Evolutionary conservation across 192 early-diverging fungal species (phyloP).

Genomic region (Coemansia sp.): DNA sequence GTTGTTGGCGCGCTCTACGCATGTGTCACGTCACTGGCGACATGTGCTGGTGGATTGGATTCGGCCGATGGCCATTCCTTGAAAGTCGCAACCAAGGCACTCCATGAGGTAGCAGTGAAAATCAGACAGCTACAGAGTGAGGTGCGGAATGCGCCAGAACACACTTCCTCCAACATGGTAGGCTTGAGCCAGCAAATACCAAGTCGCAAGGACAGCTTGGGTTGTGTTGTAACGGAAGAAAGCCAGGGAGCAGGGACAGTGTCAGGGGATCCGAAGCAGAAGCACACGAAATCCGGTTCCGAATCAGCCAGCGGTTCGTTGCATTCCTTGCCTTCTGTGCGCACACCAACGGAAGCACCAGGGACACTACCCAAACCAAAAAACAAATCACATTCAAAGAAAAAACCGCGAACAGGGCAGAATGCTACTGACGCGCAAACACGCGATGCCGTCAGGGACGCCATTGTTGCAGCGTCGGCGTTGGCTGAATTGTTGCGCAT

Average conservation of each 20-base stretch:
- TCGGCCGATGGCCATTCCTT: slow-evolving; percentile 9
- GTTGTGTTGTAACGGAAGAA: neutral
- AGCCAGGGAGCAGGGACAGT: neutral
- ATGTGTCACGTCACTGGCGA: slow-evolving; percentile 24
- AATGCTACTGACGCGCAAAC: neutral
- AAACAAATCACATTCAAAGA: neutral
- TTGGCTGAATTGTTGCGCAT: slow-evolving; percentile 40
- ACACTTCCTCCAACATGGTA: neutral
- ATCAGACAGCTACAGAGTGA: slow-evolving; percentile 7
- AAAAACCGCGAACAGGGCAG: neutral
- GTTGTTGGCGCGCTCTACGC: slow-evolving; percentile 25
- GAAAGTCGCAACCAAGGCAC: slow-evolving; percentile 12
- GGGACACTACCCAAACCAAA: neutral
- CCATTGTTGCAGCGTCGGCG: slow-evolving; percentile 16
- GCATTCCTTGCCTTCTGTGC: neutral
- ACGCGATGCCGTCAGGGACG: slow-evolving; percentile 7
- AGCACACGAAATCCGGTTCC: slow-evolving; percentile 12
- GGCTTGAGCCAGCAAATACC: neutral
- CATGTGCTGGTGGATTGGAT: slow-evolving; percentile 3
- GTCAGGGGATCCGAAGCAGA: slow-evolving; percentile 8
- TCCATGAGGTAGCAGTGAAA: slow-evolving; percentile 15
- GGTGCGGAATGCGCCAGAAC: neutral
- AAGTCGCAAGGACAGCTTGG: neutral
- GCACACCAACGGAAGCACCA: slow-evolving; percentile 3
- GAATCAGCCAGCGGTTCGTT: slow-evolving; percentile 8